Evolutionary conservation across 306 rosid species (phyloP).

Genomic region (Lathyrus tuberosus): DNA sequence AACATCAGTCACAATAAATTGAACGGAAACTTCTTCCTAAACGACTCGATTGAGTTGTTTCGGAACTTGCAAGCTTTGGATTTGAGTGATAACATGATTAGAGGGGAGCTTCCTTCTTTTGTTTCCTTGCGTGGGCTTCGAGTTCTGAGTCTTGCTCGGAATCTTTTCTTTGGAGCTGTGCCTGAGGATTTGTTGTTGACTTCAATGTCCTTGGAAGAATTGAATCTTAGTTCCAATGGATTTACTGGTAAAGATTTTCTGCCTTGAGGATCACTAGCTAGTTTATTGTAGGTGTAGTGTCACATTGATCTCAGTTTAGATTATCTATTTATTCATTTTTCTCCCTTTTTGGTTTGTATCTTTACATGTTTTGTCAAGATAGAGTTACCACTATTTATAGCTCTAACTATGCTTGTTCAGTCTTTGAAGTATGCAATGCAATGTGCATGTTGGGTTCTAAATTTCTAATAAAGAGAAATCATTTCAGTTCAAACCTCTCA

Average conservation of each 20-base stretch:
- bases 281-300: constrained; percentile 20
- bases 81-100: constrained; percentile 63
- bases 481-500: background rate
- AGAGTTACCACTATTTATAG: constrained; percentile 7
- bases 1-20: constrained; percentile 65
- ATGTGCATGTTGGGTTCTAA: constrained; percentile 3
- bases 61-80: constrained; percentile 75
- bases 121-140: constrained; percentile 58
- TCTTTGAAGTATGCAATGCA: constrained; percentile 3
- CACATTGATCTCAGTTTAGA: constrained; percentile 11
- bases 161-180: constrained; percentile 64
- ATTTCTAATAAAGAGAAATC: background rate
- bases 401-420: constrained; percentile 21
- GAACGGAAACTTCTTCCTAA: constrained; percentile 63
- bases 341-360: background rate
- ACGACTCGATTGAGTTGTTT: constrained; percentile 55
- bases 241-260: constrained; percentile 67
- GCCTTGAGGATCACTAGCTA: constrained; percentile 23
- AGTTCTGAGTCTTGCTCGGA: constrained; percentile 58
- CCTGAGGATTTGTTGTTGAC: constrained; percentile 65
- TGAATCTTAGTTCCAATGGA: constrained; percentile 86
- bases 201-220: constrained; percentile 61
- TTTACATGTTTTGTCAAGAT: constrained; percentile 19
- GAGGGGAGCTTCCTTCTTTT: constrained; percentile 79
- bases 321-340: background rate